Percentiles rank a stretch among this genome's conserved stretches.
Conservation (phyloP, 23 red algal species). For the Chondrus crispus region DNA sequence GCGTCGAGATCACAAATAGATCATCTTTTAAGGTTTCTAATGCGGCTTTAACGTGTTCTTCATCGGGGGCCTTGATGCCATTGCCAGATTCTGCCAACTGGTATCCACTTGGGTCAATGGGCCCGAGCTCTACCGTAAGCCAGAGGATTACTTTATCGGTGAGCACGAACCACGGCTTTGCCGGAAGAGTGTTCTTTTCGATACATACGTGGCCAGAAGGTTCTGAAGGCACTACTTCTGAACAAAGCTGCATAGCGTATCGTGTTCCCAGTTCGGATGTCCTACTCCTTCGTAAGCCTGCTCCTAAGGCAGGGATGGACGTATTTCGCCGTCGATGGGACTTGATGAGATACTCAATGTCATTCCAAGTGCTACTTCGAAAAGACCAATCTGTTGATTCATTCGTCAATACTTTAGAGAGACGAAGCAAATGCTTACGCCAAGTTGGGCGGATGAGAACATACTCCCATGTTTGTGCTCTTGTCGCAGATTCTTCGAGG, state of each 20-base stretch:
- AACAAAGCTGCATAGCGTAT: slow-evolving; percentile 57
- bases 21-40: slow-evolving; percentile 3
- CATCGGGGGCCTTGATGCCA: slow-evolving; percentile 45
- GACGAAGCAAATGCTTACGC: slow-evolving; percentile 45
- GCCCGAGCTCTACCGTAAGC: slow-evolving; percentile 14
- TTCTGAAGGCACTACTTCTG: background rate
- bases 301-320: slow-evolving; percentile 53
- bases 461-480: slow-evolving; percentile 39
- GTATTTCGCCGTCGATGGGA: slow-evolving; percentile 80
- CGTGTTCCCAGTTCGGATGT: slow-evolving; percentile 70
- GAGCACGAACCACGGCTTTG: slow-evolving; percentile 37
- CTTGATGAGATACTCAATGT: slow-evolving; percentile 42
- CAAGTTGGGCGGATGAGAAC: slow-evolving; percentile 53
- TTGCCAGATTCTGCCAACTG: slow-evolving; percentile 35
- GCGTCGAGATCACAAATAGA: slow-evolving; percentile 38
- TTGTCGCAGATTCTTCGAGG: slow-evolving; percentile 59
- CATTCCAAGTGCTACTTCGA: slow-evolving; percentile 47
- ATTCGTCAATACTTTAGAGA: slow-evolving; percentile 39
- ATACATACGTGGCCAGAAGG: slow-evolving; percentile 28
- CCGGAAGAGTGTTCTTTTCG: slow-evolving; percentile 35
- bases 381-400: slow-evolving; percentile 26
- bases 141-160: slow-evolving; percentile 48
- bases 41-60: slow-evolving; percentile 15
- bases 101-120: slow-evolving; percentile 30
- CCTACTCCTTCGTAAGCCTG: slow-evolving; percentile 37